phyloP scores from a whole-genome alignment of 768 basidiomycete species.

The Lentinus tigrinus region DNA sequence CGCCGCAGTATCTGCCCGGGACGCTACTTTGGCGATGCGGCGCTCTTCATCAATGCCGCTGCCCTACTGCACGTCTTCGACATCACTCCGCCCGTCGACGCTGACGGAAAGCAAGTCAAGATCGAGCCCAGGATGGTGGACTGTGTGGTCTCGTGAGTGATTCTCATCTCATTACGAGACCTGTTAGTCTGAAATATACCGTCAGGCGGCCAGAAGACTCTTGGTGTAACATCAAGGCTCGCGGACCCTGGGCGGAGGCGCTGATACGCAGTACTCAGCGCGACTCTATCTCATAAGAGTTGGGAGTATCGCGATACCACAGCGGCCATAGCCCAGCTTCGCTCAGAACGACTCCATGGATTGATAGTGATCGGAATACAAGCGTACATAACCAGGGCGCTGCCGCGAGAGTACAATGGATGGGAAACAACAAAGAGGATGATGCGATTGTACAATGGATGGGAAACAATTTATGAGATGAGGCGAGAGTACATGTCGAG shows the following conservation, averaged over 20 bases:
- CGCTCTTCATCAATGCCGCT: conserved; percentile 10
- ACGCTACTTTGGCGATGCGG: not conserved
- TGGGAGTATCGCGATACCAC: no score
- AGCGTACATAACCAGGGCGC: no score
- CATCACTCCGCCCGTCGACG: not conserved
- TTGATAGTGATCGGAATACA: no score
- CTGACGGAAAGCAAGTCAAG: not conserved
- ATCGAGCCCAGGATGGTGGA: not conserved
- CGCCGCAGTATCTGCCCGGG: conserved; percentile 19
- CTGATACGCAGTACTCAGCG: not conserved
- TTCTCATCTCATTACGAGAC: no score
- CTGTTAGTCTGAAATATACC: not conserved
- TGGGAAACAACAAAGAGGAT: no score
- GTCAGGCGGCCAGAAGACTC: not conserved
- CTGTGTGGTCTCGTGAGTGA: not conserved
- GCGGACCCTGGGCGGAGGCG: not conserved
- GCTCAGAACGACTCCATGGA: no score
- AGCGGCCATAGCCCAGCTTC: no score
- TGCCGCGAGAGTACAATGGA: no score
- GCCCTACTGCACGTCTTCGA: conserved; percentile 7
- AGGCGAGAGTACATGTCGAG: no score
- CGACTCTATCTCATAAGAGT: no score
- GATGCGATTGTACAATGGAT: no score
- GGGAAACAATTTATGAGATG: no score
- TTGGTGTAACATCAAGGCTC: not conserved